These are phyloP conservation scores for Colletotrichum falcatum DNA, from an alignment of 2,329 filamentous ascomycete genomes.

Conservation along the genomic window DNA sequence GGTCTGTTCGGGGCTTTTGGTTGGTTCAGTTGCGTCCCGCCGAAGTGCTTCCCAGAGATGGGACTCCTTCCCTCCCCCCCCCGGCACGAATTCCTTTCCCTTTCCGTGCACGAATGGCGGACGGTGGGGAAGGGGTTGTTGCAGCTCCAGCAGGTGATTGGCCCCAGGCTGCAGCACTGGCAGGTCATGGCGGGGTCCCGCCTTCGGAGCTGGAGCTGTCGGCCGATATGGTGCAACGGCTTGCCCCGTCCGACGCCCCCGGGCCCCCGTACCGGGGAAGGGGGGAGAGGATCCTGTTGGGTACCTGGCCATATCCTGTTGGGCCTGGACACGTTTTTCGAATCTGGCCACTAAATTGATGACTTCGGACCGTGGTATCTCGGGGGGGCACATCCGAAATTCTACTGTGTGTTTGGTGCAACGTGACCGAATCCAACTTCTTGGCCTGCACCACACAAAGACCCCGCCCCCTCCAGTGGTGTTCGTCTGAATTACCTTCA, in stretches of 20 bases:
- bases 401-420: not conserved
- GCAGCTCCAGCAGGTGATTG: conserved; percentile 7
- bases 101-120: conserved; percentile 7
- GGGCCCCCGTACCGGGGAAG: conserved; percentile 1
- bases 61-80: not conserved
- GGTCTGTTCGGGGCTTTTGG: not conserved
- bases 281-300: not conserved
- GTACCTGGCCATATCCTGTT: not conserved
- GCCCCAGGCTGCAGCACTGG: not conserved
- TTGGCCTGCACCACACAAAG: not conserved
- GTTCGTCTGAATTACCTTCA: not conserved
- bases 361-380: not conserved
- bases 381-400: fast-evolving
- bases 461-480: too few relatives aligned
- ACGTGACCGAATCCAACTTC: not conserved
- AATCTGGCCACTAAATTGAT: too few relatives aligned
- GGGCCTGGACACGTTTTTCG: not conserved
- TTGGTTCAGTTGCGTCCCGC: not conserved
- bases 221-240: conserved; percentile 3
- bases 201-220: conserved; percentile 1
- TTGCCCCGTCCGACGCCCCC: not conserved
- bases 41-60: conserved; percentile 19
- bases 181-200: not conserved
- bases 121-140: not conserved
- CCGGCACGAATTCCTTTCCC: conserved; percentile 21